These are phyloP conservation scores for Dothidotthia symphoricarpi DNA, from an alignment of 2,329 filamentous ascomycete species.

Conservation along the genomic window DNA sequence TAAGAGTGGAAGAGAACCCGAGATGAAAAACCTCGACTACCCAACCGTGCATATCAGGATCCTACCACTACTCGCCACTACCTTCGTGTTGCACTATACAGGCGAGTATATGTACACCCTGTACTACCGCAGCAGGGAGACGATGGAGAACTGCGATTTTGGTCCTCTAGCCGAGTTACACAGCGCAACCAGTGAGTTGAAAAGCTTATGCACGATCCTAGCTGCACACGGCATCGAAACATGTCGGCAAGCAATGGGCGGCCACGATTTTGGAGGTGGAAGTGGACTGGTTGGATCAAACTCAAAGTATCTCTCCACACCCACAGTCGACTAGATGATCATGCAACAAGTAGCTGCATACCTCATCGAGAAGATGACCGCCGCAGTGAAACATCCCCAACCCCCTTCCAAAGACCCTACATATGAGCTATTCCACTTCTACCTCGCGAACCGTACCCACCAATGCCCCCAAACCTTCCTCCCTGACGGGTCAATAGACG, in stretches of 20 bases:
- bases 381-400: conserved; percentile 39
- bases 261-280: conserved; percentile 54
- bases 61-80: conserved; percentile 53
- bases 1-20: conserved; percentile 37
- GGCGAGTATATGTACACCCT: conserved; percentile 53
- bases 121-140: conserved; percentile 47
- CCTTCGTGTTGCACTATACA: conserved; percentile 52
- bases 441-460: conserved; percentile 36
- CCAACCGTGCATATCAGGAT: conserved; percentile 56
- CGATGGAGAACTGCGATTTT: conserved; percentile 53
- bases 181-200: conserved; percentile 54
- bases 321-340: conserved; percentile 59
- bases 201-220: conserved; percentile 54
- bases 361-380: conserved; percentile 54
- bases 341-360: conserved; percentile 54
- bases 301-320: conserved; percentile 53
- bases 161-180: conserved; percentile 52
- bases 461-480: conserved; percentile 28
- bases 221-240: conserved; percentile 56
- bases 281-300: conserved; percentile 55
- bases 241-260: conserved; percentile 54
- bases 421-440: conserved; percentile 44
- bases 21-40: conserved; percentile 52
- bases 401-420: conserved; percentile 39
- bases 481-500: conserved; percentile 32